Base-by-base conservation (phyloP, 768 basidiomycete species). In the Pisolithus sp. region DNA sequence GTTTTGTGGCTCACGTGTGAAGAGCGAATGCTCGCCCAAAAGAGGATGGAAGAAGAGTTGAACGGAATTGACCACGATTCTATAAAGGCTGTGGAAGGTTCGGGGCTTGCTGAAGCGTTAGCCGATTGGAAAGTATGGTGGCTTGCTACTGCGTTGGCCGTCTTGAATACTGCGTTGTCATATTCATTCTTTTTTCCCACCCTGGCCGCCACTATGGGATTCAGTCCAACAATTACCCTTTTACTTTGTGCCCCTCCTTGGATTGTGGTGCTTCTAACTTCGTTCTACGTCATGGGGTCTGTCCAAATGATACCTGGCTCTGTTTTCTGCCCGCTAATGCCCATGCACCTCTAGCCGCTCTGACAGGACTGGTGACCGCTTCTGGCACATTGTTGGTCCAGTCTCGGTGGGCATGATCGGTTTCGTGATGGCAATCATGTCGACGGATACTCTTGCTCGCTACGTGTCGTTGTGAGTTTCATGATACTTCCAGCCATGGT, bases 121-220 rank as follows among this genome's bases (percentile, higher is more conserved):
- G 73, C 71, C 23, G 89, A 93, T 62, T 83, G 82, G 84, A 86
- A 82, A 67, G 83, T 92, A 36, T 92, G 89, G 85, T 86, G 80
- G 79, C 72, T 93, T 45, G 77, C 85, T 10, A 54, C 87, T 28
- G 75, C 83, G 2, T 64, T 86, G 46, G 79, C 77, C 20, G 76
- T 77, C 54, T 74, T 81, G 68, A 10, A 18, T 38, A 65, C 82
- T 30, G 78, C 84, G 9, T 62, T 88, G 34, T 82, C 80, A 12
- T 90, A 90, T 73, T 84, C 86, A 61, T 83, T 81, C 17, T 89
- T 82, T 66, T 90, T 90, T 71, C 87, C 85, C 9, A 87, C 88
- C 0, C 68, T 92, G 50, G 80, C 79, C 39, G 78, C 75, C 18
- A 91, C 89, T 8, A 74, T 93, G 68, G 84, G 84, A 13, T 86